Percentiles rank a stretch among this genome's conserved stretches.
phyloP scores from a whole-genome alignment of 73 alveolate genomes.

The Paramecium biaurelia region DNA sequence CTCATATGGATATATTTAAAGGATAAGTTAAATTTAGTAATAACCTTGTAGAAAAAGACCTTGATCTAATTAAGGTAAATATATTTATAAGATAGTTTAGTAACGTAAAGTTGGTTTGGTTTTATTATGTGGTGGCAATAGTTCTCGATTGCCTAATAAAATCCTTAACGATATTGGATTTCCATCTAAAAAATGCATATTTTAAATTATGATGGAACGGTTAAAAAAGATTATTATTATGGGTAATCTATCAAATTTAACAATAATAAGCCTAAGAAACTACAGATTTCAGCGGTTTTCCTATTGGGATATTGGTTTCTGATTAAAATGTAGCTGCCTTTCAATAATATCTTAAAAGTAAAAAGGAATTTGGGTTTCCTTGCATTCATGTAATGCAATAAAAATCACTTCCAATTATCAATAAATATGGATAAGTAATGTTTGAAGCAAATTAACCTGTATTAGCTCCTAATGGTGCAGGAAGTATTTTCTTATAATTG shows the following conservation, averaged over 20 bases:
- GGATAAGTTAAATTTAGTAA: not conserved
- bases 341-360: not conserved
- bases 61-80: not conserved
- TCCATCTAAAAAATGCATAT: not conserved
- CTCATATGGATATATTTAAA: not conserved
- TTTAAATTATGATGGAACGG: constrained; percentile 14
- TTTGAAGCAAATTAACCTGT: not conserved
- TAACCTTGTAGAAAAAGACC: not conserved
- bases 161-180: not conserved
- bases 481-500: not conserved
- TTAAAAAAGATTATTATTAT: not conserved
- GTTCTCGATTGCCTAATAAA: constrained; percentile 7
- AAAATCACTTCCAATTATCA: not conserved
- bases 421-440: not conserved
- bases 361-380: constrained; percentile 10
- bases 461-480: constrained; percentile 10
- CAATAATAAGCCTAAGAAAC: not conserved
- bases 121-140: not conserved
- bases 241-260: not conserved
- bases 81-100: not conserved
- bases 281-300: not conserved
- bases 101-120: constrained; percentile 4
- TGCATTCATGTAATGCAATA: not conserved
- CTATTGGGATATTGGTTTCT: not conserved
- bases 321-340: not conserved